Percentiles rank a stretch among this genome's conserved stretches.
Conservation (phyloP, 768 basidiomycete species). For the Sporobolomyces phaffii region DNA sequence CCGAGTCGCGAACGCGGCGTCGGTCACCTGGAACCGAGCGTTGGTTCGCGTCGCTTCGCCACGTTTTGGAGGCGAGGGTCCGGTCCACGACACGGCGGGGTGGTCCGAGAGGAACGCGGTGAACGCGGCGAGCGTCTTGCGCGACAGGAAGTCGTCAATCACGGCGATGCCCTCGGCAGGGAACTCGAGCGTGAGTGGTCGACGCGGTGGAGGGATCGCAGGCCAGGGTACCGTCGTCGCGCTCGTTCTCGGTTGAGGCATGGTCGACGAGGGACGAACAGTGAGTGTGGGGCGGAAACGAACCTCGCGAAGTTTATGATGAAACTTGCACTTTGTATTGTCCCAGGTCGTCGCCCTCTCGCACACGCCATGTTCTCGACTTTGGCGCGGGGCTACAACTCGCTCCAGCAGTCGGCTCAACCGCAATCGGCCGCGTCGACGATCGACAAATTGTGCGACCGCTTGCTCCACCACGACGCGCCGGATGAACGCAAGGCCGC, state of each 20-base stretch:
- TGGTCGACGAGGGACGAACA: background rate
- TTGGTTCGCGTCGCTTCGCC: constrained; percentile 69
- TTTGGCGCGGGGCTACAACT: constrained; percentile 19
- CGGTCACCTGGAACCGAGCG: constrained; percentile 59
- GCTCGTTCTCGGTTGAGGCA: background rate
- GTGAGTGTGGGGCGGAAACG: no score
- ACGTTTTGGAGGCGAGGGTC: constrained; percentile 61
- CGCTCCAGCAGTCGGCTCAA: constrained; percentile 8
- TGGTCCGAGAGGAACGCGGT: constrained; percentile 58
- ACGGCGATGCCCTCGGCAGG: constrained; percentile 9
- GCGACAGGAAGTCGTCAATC: constrained; percentile 15
- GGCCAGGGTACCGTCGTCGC: constrained; percentile 18
- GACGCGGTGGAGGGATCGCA: background rate
- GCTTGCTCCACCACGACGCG: constrained; percentile 80
- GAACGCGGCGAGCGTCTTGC: constrained; percentile 51
- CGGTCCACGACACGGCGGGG: constrained; percentile 46
- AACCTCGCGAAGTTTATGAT: no score
- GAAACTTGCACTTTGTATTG: no score
- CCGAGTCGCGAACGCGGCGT: constrained; percentile 56
- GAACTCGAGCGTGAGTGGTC: background rate
- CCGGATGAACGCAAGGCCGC: constrained; percentile 88
- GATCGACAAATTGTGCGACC: constrained; percentile 77
- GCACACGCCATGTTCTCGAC: constrained; percentile 35
- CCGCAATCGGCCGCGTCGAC: constrained; percentile 48
- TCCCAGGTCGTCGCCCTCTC: no score